Evolutionary conservation across 352 stramenopile genomes (phyloP), one percentile per base, ranked within the genome.

Genomic region (Pythium aquatile): DNA sequence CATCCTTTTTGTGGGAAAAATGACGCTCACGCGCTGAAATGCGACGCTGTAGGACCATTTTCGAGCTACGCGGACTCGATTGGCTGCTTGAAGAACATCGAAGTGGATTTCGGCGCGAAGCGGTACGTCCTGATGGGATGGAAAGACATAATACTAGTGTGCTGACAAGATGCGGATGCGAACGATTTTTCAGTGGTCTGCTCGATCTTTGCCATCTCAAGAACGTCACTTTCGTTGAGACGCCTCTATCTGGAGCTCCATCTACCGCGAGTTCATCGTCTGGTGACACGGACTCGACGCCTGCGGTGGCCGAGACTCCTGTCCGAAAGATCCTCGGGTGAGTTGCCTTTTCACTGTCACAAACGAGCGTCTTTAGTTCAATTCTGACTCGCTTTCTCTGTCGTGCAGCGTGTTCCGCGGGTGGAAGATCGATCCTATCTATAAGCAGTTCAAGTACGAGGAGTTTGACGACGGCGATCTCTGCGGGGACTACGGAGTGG

Each of bases 361-460:
- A 65, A 26, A 10, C 40, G 5, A 3, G 46, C n/a, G 3, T 20
- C 20, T 8, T 24, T 65, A n/a, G 17, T 35, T 24, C 5, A 35
- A 58, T 10, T 35, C 30, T 56, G 20, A 56, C 32, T 26, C 11
- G 0, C 55, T 47, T 13, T 20, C 49, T 57, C 3, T 37, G 5
- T 20, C 20, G 5, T 48, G 29, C 48, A 93, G 85, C 35, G 85
- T 94, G 55, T 94, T 85, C 58, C 79, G 77, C 13, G 85, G 85
- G 44, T 94, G 85, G 85, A 76, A 84, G 37, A 79, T 94, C 33
- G 85, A 94, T 68, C 85, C 85, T 14, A 88, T 92, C 55, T 82
- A 78, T 20, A 69, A 87, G 37, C 74, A 80, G 33, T 94, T 90
- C 78, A 94, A 94, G 59, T 74, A 90, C 28, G 86, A 88, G 65